Evolutionary conservation across 108 stramenopile genomes (phyloP), one percentile per base, ranked within the genome.

Genomic region (Nannochloropsis salina): DNA sequence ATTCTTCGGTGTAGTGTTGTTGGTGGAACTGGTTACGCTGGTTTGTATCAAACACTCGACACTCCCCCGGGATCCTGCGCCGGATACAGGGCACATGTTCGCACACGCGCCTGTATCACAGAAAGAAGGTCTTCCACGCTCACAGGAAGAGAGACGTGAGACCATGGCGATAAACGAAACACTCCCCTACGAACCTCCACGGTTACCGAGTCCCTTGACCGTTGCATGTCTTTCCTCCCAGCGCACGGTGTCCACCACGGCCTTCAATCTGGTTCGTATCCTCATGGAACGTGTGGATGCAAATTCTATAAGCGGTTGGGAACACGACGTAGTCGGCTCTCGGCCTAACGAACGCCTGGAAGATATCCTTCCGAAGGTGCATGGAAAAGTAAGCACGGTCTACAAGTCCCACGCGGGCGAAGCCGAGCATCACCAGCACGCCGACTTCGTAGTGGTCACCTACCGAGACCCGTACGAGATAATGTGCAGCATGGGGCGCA

Each of bases 21-120:
- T 74, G 61, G 61, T 74, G 8, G 61, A 74, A 74, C 61, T 74
- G 4, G 20, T 74, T 15, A 15, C n/a, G 5, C n/a, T 74, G 8
- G 61, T 74, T n/a, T 74, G n/a, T n/a, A 74, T 74, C n/a, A 74
- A 74, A n/a, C n/a, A 74, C 61, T 74, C 61, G 20, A n/a, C 61
- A 3, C 61, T 74, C 20, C 61, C 61, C 61, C 31, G 31, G 31
- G 20, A 15, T 74, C 61, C 61, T n/a, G n/a, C 61, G 4, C 61
- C 61, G 20, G 61, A 74, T n/a, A 74, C 61, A n/a, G 61, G 61
- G 20, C 61, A 74, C 6, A 74, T 74, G 61, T 74, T 74, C n/a
- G 61, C 61, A n/a, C n/a, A 15, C 61, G 61, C 20, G 61, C n/a
- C 61, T 10, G 12, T 0, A n/a, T 15, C 6, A n/a, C 20, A 15